Conservation (phyloP, 495 filamentous ascomycete genomes). For the Lepraria neglecta region DNA sequence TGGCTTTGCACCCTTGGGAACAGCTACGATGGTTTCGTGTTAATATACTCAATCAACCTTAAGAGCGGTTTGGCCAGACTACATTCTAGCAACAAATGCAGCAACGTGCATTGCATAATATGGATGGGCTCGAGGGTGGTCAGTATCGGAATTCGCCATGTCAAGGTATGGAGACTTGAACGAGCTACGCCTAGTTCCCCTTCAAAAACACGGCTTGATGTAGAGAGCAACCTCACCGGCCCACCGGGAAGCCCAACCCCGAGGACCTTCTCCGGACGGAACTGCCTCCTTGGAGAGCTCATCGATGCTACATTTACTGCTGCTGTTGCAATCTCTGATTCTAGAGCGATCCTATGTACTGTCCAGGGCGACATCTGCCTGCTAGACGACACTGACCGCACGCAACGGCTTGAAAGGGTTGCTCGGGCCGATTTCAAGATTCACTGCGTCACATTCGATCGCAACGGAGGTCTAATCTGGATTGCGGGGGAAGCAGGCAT, state of each 20-base stretch:
- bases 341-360: slow-evolving; percentile 44
- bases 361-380: slow-evolving; percentile 45
- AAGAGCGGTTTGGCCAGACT: slow-evolving; percentile 79
- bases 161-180: slow-evolving; percentile 88
- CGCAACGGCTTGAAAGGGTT: slow-evolving; percentile 59
- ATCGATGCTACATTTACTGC: slow-evolving; percentile 78
- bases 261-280: slow-evolving; percentile 53
- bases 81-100: slow-evolving; percentile 92
- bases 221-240: slow-evolving; percentile 35
- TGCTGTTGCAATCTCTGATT: slow-evolving; percentile 64
- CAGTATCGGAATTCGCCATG: slow-evolving; percentile 78
- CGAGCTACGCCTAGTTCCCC: slow-evolving; percentile 46
- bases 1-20: slow-evolving; percentile 85
- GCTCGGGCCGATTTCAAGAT: slow-evolving; percentile 57
- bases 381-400: slow-evolving; percentile 68
- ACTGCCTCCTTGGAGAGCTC: slow-evolving; percentile 51
- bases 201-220: slow-evolving; percentile 42
- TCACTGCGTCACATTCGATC: slow-evolving; percentile 55
- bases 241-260: slow-evolving; percentile 41
- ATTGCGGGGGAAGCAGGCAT: slow-evolving; percentile 43
- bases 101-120: slow-evolving; percentile 71
- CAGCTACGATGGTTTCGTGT: slow-evolving; percentile 88
- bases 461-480: slow-evolving; percentile 45
- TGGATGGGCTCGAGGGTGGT: slow-evolving; percentile 72
- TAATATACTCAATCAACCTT: slow-evolving; percentile 79